Evolutionary conservation across 495 filamentous ascomycete species (phyloP).

Genomic region (Xylaria intraflava): DNA sequence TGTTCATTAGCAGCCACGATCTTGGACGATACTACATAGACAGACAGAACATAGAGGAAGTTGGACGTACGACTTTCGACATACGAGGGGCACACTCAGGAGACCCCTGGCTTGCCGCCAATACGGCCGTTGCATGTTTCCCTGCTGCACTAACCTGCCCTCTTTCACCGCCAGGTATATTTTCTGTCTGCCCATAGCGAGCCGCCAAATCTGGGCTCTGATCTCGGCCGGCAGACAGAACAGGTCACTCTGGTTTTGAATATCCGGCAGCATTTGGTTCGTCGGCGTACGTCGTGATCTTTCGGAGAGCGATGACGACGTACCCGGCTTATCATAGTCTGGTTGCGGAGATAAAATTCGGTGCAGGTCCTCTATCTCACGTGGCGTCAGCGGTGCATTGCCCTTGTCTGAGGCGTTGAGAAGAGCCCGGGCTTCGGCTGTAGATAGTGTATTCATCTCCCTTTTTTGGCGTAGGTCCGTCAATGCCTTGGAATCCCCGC

Average conservation of each 20-base stretch:
- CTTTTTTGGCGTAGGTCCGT: constrained; percentile 8
- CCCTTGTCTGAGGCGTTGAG: constrained; percentile 5
- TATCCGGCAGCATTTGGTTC: constrained; percentile 10
- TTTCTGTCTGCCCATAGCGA: constrained; percentile 6
- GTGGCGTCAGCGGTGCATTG: constrained; percentile 4
- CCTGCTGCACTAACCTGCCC: constrained; percentile 6
- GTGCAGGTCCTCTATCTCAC: constrained; percentile 10
- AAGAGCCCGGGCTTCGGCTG: constrained; percentile 6
- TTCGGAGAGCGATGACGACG: not conserved
- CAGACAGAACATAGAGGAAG: not conserved
- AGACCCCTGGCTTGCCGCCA: constrained; percentile 4
- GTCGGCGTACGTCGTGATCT: constrained; percentile 10
- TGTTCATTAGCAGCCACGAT: not conserved
- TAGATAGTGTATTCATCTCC: constrained; percentile 1
- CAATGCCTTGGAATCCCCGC: not conserved
- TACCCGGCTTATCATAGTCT: not conserved
- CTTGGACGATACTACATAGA: not conserved
- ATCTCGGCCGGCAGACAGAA: constrained; percentile 8
- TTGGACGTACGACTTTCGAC: constrained; percentile 8
- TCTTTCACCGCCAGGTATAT: constrained; percentile 7
- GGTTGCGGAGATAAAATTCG: constrained; percentile 4
- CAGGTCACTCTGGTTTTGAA: constrained; percentile 4
- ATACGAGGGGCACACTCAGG: constrained; percentile 6
- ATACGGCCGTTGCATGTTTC: constrained; percentile 3
- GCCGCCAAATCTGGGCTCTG: constrained; percentile 9